phyloP scores from a whole-genome alignment of 1,284 basidiomycete species.

The Apiotrichum brassicae region DNA sequence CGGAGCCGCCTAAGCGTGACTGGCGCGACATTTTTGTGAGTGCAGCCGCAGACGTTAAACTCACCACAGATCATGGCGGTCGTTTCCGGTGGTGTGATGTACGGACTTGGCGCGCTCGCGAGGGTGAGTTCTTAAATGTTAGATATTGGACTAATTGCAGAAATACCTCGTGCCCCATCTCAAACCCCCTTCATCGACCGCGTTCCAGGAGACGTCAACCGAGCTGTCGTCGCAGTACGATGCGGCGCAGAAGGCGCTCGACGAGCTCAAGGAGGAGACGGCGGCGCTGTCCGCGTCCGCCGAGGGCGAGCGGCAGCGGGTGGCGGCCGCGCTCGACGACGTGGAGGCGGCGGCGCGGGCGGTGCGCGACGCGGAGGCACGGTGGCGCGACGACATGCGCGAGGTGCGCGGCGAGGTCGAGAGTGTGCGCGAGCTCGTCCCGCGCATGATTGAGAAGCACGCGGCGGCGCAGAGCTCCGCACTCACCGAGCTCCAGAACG shows the following conservation, averaged over 20 bases:
- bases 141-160: conserved; percentile 45
- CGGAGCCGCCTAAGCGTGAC: conserved; percentile 56
- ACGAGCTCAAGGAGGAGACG: conserved; percentile 47
- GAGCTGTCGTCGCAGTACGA: conserved; percentile 87
- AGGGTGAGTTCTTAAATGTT: conserved; percentile 53
- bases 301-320: conserved; percentile 71
- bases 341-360: conserved; percentile 58
- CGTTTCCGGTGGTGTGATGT: conserved; percentile 81
- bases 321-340: conserved; percentile 69
- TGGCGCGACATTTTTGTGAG: conserved; percentile 94
- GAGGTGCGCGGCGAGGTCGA: conserved; percentile 88
- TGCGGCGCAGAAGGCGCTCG: conserved; percentile 73
- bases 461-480: conserved; percentile 69
- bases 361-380: conserved; percentile 54
- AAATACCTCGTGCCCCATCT: conserved; percentile 91
- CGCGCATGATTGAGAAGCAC: conserved; percentile 93
- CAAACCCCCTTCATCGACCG: conserved; percentile 76
- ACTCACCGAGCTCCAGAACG: conserved; percentile 66
- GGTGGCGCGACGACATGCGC: conserved; percentile 81
- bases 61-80: conserved; percentile 77
- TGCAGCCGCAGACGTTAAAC: not conserved
- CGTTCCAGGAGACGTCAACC: conserved; percentile 83
- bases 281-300: conserved; percentile 76
- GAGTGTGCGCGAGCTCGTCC: conserved; percentile 67
- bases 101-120: conserved; percentile 78